Evolutionary conservation across 176 grass and related monocot species (phyloP), one percentile per base, ranked within the genome.

Genomic region (Luzula sylvatica): DNA sequence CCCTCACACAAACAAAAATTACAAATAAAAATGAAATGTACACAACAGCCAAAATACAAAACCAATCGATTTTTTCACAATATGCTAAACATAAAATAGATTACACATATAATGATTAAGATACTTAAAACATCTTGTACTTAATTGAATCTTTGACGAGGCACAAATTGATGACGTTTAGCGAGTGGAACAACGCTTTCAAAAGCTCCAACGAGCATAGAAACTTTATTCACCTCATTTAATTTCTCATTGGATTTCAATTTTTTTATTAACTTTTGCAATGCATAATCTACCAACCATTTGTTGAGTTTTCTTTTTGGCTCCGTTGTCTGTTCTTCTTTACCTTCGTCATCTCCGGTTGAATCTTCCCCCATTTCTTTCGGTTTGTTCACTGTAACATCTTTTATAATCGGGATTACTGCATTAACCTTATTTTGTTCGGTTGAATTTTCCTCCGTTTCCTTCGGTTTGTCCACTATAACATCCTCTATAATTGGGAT

Each of bases 231-330:
- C 7, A 35, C 30, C 5, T 35, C 30, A 35, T 35, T 35, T 35
- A 35, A 35, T 17, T 64, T 49, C 4, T 64, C 60, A 14, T 16
- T 50, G 3, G 42, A 12, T 13, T 49, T 24, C 60, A 64, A 64
- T 3, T 64, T 64, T 35, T 48, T 15, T 5, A 49, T 22, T 4
- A 64, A 45, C 25, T 45, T 49, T 49, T 48, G 60, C 20, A 64
- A 11, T 24, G 47, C 60, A 64, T 35, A 64, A 19, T 64, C 60
- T 13, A 64, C 60, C 60, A 47, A 29, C 60, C 60, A 64, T 64
- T 47, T 64, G 41, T 48, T 49, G 14, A 28, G 15, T 16, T 26
- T 47, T 45, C 60, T 47, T 64, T 23, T 64, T 28, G 58, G 27
- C 35, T 60, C 35, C 56, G 42, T 60, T 23, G 11, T 20, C 38